These are phyloP conservation scores for Amaranthus cruentus DNA, from an alignment of 148 eudicot genomes.

Conservation along the genomic window DNA sequence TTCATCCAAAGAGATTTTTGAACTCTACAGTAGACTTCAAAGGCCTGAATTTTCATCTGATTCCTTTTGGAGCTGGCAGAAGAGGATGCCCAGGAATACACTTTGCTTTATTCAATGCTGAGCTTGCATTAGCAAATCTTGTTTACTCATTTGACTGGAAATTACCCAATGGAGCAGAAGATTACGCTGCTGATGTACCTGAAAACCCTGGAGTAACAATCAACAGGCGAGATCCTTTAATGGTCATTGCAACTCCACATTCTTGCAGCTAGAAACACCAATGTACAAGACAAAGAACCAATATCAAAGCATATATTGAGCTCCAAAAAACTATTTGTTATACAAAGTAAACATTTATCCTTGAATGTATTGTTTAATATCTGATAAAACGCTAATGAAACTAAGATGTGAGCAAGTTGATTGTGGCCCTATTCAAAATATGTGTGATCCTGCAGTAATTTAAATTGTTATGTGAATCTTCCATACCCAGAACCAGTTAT, in stretches of 20 bases:
- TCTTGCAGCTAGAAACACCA: background rate
- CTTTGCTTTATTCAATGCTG: slow-evolving; percentile 19
- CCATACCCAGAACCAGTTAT: background rate
- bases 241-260: slow-evolving; percentile 11
- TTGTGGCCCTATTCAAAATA: background rate
- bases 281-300: too few species aligned
- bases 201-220: slow-evolving; percentile 12
- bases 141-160: slow-evolving; percentile 24
- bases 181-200: slow-evolving; percentile 9
- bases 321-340: too few species aligned
- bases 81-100: slow-evolving; percentile 33
- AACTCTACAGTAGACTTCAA: slow-evolving; percentile 22
- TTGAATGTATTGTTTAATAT: too few species aligned
- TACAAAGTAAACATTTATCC: too few species aligned
- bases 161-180: slow-evolving; percentile 19
- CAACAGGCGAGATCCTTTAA: slow-evolving; percentile 21
- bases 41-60: slow-evolving; percentile 25
- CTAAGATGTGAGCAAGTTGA: background rate
- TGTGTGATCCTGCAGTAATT: background rate
- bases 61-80: slow-evolving; percentile 40
- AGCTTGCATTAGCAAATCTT: slow-evolving; percentile 30
- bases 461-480: background rate
- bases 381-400: too few species aligned
- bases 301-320: too few species aligned
- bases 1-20: slow-evolving; percentile 35